phyloP scores from a whole-genome alignment of 192 early-diverging fungal species.

The Coemansia sp. region DNA sequence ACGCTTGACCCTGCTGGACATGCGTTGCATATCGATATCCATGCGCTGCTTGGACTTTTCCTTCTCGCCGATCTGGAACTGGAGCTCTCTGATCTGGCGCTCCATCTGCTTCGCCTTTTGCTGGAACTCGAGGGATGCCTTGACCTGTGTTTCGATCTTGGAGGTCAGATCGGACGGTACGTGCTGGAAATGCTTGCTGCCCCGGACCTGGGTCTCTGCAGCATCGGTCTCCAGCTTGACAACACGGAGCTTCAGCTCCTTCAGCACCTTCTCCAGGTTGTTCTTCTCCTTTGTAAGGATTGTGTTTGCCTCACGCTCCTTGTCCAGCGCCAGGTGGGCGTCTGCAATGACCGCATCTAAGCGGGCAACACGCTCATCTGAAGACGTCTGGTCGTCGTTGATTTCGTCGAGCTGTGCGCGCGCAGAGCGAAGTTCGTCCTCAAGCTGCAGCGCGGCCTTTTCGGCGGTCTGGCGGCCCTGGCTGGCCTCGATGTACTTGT shows the following conservation, averaged over 20 bases:
- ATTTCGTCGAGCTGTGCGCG: conserved; percentile 72
- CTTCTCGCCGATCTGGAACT: conserved; percentile 79
- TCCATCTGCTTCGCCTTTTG: conserved; percentile 58
- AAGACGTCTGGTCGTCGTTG: conserved; percentile 62
- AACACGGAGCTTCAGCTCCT: conserved; percentile 73
- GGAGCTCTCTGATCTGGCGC: conserved; percentile 78
- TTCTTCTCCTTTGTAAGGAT: conserved; percentile 78
- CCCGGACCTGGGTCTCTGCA: conserved; percentile 59
- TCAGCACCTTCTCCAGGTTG: conserved; percentile 77
- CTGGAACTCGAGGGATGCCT: conserved; percentile 48
- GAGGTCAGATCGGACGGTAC: conserved; percentile 42
- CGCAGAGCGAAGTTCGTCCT: conserved; percentile 71
- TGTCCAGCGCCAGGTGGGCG: conserved; percentile 63
- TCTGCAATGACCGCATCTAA: conserved; percentile 53
- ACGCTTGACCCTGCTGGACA: conserved; percentile 53
- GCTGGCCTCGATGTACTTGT: conserved; percentile 62
- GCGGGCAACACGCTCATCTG: conserved; percentile 65
- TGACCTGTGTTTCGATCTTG: conserved; percentile 41
- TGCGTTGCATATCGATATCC: conserved; percentile 68
- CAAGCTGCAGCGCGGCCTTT: conserved; percentile 65
- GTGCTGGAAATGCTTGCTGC: conserved; percentile 54
- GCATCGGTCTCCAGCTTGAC: conserved; percentile 73
- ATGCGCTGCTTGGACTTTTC: conserved; percentile 77
- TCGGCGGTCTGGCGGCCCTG: conserved; percentile 71
- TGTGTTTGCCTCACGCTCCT: conserved; percentile 61